A percentile compares a stretch with the other conserved stretches of the same genome.
These are phyloP conservation scores for Uronychia setigera DNA, from an alignment of 73 alveolate genomes.

Conservation along the genomic window DNA sequence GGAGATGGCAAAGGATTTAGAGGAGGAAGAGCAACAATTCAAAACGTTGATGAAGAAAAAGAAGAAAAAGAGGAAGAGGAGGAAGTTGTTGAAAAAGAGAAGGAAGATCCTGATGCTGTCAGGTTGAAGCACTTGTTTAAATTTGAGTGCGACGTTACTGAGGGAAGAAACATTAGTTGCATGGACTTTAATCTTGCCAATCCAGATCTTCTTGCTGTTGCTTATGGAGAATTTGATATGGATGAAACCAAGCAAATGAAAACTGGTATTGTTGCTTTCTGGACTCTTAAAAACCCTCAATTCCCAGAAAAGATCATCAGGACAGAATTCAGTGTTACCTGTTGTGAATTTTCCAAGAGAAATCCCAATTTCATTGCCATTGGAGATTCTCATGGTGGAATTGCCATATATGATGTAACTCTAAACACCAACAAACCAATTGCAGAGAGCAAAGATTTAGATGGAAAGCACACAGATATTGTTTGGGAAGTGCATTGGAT, in stretches of 20 bases:
- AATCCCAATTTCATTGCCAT: conserved; percentile 96
- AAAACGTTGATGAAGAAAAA: conserved; percentile 69
- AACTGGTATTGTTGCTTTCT: conserved; percentile 89
- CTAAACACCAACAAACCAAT: conserved; percentile 87
- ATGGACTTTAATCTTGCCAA: conserved; percentile 95
- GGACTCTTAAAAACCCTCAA: conserved; percentile 97
- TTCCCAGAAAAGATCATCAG: conserved; percentile 97
- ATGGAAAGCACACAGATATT: conserved; percentile 97
- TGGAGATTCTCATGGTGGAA: conserved; percentile 95
- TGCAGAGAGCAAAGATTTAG: conserved; percentile 90
- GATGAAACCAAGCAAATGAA: conserved; percentile 63
- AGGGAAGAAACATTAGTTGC: conserved; percentile 87
- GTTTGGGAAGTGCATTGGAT: conserved; percentile 98
- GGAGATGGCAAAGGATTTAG: conserved; percentile 51
- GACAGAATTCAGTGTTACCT: conserved; percentile 86
- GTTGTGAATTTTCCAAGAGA: conserved; percentile 88
- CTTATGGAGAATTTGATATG: conserved; percentile 91
- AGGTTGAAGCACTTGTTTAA: conserved; percentile 82
- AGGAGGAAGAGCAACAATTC: conserved; percentile 69
- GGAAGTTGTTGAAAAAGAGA: conserved; percentile 77
- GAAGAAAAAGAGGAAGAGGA: conserved; percentile 85
- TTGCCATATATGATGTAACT: conserved; percentile 93
- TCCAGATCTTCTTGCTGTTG: conserved; percentile 95
- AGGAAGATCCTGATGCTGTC: conserved; percentile 75
- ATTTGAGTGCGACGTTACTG: conserved; percentile 83